A percentile compares a stretch with the other conserved stretches of the same genome.
These are phyloP conservation scores for Mycena pura DNA, from an alignment of 768 basidiomycete genomes.

Conservation along the genomic window DNA sequence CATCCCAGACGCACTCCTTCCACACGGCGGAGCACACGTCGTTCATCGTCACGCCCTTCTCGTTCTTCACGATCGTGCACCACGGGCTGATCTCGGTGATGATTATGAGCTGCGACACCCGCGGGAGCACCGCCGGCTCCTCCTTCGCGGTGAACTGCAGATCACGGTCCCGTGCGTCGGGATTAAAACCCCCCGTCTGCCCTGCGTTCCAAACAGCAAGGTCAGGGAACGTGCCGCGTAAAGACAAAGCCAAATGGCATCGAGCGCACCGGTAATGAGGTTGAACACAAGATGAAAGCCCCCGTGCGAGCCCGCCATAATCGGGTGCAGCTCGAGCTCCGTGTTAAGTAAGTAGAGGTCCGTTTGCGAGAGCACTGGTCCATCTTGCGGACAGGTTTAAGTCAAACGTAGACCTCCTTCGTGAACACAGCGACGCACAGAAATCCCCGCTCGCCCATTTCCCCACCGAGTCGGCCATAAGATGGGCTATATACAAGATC, in stretches of 20 bases:
- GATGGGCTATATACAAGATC: conserved; percentile 12
- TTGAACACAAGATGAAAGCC: conserved; percentile 76
- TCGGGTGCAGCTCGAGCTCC: conserved; percentile 75
- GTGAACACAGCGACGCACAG: conserved; percentile 40
- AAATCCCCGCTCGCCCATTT: conserved; percentile 53
- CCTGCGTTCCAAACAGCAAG: conserved; percentile 43
- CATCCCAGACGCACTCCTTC: conserved; percentile 66
- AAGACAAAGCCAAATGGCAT: too few relatives aligned
- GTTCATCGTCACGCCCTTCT: conserved; percentile 74
- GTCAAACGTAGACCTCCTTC: neutral
- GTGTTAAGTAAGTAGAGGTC: conserved; percentile 81
- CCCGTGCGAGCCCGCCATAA: conserved; percentile 57
- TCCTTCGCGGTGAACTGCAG: conserved; percentile 59
- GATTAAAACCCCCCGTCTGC: conserved; percentile 67
- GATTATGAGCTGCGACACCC: conserved; percentile 63
- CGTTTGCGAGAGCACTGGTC: conserved; percentile 79
- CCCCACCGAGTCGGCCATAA: conserved; percentile 39
- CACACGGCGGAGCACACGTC: conserved; percentile 78
- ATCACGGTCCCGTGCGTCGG: conserved; percentile 63
- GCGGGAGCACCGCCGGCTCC: conserved; percentile 75
- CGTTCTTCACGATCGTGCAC: conserved; percentile 79
- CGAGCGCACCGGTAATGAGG: conserved; percentile 62
- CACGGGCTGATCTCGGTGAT: conserved; percentile 72
- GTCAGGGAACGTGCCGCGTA: neutral
- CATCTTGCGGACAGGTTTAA: conserved; percentile 57